Conservation (phyloP, 768 basidiomycete species). For the Clavulina sp. region DNA sequence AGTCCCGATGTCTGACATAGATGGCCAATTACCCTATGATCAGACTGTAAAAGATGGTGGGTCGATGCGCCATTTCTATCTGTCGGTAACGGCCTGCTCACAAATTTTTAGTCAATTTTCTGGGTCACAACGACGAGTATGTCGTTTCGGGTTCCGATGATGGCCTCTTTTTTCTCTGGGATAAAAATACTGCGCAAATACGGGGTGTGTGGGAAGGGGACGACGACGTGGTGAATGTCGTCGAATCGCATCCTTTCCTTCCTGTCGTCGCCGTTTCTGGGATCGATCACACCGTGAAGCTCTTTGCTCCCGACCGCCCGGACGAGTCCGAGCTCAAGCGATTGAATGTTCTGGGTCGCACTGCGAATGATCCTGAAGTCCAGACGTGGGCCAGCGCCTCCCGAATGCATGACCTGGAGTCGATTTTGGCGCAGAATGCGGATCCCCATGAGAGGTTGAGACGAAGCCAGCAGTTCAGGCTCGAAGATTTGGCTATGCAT, state of each 20-base stretch:
- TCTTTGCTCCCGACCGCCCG: constrained; percentile 15
- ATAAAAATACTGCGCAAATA: constrained; percentile 43
- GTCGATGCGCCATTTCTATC: constrained; percentile 13
- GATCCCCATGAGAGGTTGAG: not conserved
- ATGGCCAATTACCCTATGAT: too few species aligned
- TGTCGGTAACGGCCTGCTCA: not conserved
- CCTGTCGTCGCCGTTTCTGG: constrained; percentile 77
- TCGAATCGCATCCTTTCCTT: constrained; percentile 63
- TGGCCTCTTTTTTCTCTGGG: constrained; percentile 58
- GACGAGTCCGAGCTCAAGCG: not conserved
- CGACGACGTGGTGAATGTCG: constrained; percentile 61
- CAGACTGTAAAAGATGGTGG: constrained; percentile 74
- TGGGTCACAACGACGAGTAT: constrained; percentile 62
- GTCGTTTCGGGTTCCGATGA: constrained; percentile 77
- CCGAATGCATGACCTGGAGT: not conserved
- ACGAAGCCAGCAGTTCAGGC: not conserved
- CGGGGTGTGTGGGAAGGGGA: constrained; percentile 77
- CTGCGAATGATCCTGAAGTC: not conserved
- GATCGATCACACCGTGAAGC: constrained; percentile 75
- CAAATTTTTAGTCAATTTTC: constrained; percentile 48
- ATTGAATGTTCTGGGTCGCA: not conserved
- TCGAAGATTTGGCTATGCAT: not conserved
- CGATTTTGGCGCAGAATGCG: not conserved
- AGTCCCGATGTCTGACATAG: not conserved
- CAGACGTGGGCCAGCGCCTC: not conserved